Evolutionary conservation across 2,329 filamentous ascomycete species (phyloP).

Genomic region (Calonectria henricotiae): DNA sequence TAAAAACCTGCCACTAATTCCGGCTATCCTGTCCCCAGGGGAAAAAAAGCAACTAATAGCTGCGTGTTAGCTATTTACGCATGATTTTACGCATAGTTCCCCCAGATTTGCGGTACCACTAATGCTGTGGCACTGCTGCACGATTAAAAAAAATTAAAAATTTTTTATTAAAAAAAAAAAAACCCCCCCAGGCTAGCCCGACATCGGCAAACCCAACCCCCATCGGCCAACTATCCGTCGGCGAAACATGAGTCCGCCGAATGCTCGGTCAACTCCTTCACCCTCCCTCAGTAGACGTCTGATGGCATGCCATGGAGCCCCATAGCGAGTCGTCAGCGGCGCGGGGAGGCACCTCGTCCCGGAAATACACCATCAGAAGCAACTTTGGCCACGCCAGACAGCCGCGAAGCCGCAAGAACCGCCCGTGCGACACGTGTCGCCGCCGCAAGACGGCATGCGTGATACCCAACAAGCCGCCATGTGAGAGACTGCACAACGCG

Average conservation of each 20-base stretch:
- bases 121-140: no score
- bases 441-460: conserved; percentile 66
- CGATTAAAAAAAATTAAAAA: neutral
- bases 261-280: conserved; percentile 35
- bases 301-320: conserved; percentile 39
- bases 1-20: neutral
- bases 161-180: neutral
- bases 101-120: neutral
- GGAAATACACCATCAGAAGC: conserved; percentile 62
- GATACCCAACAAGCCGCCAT: conserved; percentile 63
- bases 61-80: neutral
- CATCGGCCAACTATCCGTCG: conserved; percentile 37
- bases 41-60: neutral
- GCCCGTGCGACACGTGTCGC: conserved; percentile 65
- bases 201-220: conserved; percentile 42
- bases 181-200: conserved; percentile 10
- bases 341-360: conserved; percentile 43
- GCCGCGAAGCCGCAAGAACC: conserved; percentile 64
- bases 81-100: neutral
- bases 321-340: conserved; percentile 37
- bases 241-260: conserved; percentile 30
- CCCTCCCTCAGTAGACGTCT: conserved; percentile 17
- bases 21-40: neutral
- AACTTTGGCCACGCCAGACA: conserved; percentile 61
- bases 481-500: conserved; percentile 53